These are phyloP conservation scores for Phytopythium sindhum DNA, from an alignment of 352 stramenopile genomes.

Conservation along the genomic window DNA sequence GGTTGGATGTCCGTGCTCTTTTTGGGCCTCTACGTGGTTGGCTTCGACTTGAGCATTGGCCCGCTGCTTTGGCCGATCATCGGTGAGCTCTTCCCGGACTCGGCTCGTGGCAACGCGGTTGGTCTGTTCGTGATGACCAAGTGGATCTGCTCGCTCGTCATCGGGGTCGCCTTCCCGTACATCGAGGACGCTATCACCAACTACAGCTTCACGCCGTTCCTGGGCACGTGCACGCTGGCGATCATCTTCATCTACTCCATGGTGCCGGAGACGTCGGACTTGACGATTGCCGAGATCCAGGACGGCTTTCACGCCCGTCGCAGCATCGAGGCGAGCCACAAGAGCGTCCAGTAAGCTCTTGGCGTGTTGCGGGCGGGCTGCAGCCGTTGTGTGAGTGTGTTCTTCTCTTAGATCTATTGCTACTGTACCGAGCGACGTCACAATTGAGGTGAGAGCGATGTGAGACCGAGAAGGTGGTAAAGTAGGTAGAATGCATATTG, in stretches of 20 bases:
- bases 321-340: constrained; percentile 9
- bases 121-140: constrained; percentile 43
- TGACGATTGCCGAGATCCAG: constrained; percentile 65
- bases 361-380: neutral
- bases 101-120: constrained; percentile 35
- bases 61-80: constrained; percentile 48
- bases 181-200: constrained; percentile 38
- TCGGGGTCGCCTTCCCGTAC: constrained; percentile 57
- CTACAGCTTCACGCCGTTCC: constrained; percentile 49
- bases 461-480: too few relatives aligned
- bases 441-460: too few relatives aligned
- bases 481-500: too few relatives aligned
- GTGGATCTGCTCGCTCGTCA: constrained; percentile 42
- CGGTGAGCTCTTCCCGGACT: constrained; percentile 54
- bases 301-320: constrained; percentile 27
- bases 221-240: constrained; percentile 30
- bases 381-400: too few relatives aligned
- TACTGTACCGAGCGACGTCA: too few relatives aligned
- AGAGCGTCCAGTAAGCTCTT: constrained; percentile 11
- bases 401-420: too few relatives aligned
- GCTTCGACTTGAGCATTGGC: constrained; percentile 50
- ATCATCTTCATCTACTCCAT: constrained; percentile 39
- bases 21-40: constrained; percentile 36
- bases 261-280: constrained; percentile 60
- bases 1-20: constrained; percentile 41